These are phyloP conservation scores for Capsella bursapastoris DNA, from an alignment of 345 rosid species.

Conservation along the genomic window DNA sequence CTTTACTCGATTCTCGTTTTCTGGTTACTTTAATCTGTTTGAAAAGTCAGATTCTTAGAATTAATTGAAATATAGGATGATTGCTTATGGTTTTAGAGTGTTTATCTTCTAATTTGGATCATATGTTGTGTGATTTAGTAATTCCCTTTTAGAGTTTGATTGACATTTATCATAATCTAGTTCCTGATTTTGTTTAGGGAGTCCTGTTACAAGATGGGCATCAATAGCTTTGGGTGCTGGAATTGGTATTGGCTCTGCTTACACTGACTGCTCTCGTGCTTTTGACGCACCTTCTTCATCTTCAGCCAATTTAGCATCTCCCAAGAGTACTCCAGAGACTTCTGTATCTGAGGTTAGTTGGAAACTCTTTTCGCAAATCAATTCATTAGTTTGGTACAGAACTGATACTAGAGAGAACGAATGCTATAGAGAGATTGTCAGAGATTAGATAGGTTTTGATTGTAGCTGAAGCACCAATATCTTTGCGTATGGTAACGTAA, in stretches of 20 bases:
- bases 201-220: conserved; percentile 43
- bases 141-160: background rate
- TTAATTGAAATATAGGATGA: too few relatives aligned
- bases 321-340: conserved; percentile 46
- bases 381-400: background rate
- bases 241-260: conserved; percentile 45
- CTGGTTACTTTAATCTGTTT: background rate
- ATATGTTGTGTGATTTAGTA: too few relatives aligned
- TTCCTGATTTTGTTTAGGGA: conserved; percentile 21
- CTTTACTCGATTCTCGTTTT: background rate
- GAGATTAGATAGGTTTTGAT: background rate
- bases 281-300: conserved; percentile 44
- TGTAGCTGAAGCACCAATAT: background rate
- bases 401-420: background rate
- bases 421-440: background rate
- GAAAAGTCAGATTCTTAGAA: too few relatives aligned
- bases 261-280: conserved; percentile 41
- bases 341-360: conserved; percentile 56
- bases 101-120: too few relatives aligned
- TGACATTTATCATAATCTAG: background rate
- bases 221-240: conserved; percentile 49
- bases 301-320: conserved; percentile 47
- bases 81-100: too few relatives aligned
- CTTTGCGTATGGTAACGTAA: background rate
- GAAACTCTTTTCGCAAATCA: background rate